phyloP scores from a whole-genome alignment of 2,329 filamentous ascomycete species.

The Hypoxylon sp. region DNA sequence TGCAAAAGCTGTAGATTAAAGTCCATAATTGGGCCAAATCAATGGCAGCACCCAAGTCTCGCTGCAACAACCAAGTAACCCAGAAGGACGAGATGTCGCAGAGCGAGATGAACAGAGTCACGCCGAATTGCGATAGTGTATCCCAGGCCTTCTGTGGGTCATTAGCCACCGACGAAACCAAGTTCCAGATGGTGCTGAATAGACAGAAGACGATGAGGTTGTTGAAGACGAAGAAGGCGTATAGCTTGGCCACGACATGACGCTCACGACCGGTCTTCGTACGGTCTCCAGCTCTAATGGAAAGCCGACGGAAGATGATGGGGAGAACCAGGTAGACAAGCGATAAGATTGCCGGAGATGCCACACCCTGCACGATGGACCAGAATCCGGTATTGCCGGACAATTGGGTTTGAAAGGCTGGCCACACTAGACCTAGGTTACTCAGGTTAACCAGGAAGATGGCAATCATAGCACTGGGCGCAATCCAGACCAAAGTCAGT shows the following conservation, averaged over 20 bases:
- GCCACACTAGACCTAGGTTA: constrained; percentile 84
- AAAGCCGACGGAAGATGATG: constrained; percentile 87
- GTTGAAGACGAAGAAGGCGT: constrained; percentile 97
- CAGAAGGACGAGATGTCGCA: constrained; percentile 89
- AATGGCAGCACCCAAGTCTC: constrained; percentile 91
- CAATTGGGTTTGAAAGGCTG: constrained; percentile 73
- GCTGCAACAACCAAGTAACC: constrained; percentile 92
- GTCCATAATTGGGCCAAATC: constrained; percentile 91
- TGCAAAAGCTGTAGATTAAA: constrained; percentile 83
- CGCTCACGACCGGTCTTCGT: constrained; percentile 93
- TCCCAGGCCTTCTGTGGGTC: constrained; percentile 64
- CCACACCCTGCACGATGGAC: constrained; percentile 91
- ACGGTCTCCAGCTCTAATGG: constrained; percentile 83
- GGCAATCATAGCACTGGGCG: constrained; percentile 91
- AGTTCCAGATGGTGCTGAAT: constrained; percentile 83
- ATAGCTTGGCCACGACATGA: constrained; percentile 90
- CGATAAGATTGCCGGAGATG: constrained; percentile 86
- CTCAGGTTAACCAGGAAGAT: constrained; percentile 88
- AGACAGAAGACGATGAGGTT: constrained; percentile 94
- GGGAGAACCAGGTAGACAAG: constrained; percentile 87
- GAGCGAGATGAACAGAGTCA: constrained; percentile 74
- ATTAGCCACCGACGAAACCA: constrained; percentile 71
- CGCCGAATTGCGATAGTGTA: constrained; percentile 72
- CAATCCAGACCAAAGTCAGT: constrained; percentile 86
- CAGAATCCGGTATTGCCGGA: constrained; percentile 71